Evolutionary conservation across 208 protist genomes (phyloP), one percentile per base, ranked within the genome.

Genomic region (Strigomonas oncopelti): DNA sequence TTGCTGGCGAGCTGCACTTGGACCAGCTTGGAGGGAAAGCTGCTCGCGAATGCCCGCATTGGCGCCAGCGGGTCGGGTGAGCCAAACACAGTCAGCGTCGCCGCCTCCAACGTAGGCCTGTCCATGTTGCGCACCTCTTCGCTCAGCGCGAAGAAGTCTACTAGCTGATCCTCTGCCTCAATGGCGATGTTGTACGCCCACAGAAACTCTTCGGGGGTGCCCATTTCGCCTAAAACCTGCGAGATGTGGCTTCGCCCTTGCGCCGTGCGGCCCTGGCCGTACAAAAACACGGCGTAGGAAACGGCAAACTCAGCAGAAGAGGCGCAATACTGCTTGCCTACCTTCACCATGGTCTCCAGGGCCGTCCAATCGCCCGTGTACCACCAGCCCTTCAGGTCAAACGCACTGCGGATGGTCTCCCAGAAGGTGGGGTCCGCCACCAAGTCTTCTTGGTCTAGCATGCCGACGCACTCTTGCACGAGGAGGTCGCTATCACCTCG

Each of bases 131-230:
- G 74, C 63, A 85, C 70, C n/a, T 67, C 66, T 0, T 70, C 45
- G 67, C 83, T 74, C 36, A 85, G 78, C 0, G 81, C 85, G 34
- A 95, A 85, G 13, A 84, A 84, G 32, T 92, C 85, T 13, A 90
- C 63, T 4, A 95, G 76, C 55, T 91, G 78, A 59, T 91, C 83
- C 67, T 95, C 89, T 61, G 91, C 69, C 54, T 86, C 77, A 9
- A 91, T 72, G 24, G 80, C 74, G 32, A 81, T 68, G 32, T 59
- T 61, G 66, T 90, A 95, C 2, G 80, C 65, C 8, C 46, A 61
- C 11, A 66, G 63, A 34, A 95, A 87, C 29, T 77, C 77, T 16
- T 71, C 51, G 14, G 79, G 51, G 63, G 91, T 80, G 5, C 82
- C 75, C 4, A 83, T 75, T 29, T 77, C 71, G 22, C 84, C 73